Evolutionary conservation across 495 filamentous ascomycete genomes (phyloP).

Genomic region (Aspergillus incahuasiensis): DNA sequence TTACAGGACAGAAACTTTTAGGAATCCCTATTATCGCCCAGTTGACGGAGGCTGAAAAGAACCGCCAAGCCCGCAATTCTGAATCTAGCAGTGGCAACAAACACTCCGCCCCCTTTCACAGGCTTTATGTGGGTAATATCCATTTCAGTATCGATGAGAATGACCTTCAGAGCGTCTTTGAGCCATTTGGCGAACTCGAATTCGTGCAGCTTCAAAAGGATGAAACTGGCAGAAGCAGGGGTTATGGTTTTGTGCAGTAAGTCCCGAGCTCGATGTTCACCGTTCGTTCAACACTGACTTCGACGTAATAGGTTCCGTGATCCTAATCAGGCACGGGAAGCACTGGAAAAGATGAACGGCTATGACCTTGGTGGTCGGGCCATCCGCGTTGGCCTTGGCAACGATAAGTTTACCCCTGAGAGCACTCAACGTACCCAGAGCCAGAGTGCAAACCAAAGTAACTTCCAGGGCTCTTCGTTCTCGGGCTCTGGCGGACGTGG

Average conservation of each 20-base stretch:
- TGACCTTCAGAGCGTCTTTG: conserved; percentile 94
- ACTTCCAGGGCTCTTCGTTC: conserved; percentile 91
- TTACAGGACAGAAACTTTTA: conserved; percentile 97
- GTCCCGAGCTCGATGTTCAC: conserved; percentile 31
- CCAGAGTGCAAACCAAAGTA: conserved; percentile 63
- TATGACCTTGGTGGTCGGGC: conserved; percentile 97
- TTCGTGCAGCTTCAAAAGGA: conserved; percentile 97
- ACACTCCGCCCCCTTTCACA: conserved; percentile 88
- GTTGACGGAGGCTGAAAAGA: conserved; percentile 98
- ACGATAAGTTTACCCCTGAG: conserved; percentile 99
- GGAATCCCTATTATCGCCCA: conserved; percentile 98
- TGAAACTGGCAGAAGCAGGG: conserved; percentile 82
- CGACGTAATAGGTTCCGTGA: conserved; percentile 70
- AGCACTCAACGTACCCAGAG: conserved; percentile 88
- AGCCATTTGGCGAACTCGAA: conserved; percentile 96
- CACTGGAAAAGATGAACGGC: conserved; percentile 98
- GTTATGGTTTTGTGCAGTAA: conserved; percentile 99
- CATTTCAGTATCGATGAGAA: conserved; percentile 99
- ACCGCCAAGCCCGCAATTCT: conserved; percentile 86
- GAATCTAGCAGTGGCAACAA: conserved; percentile 61
- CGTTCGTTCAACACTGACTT: conserved; percentile 10
- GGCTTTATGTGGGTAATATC: conserved; percentile 98
- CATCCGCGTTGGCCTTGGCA: conserved; percentile 98
- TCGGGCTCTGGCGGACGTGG: conserved; percentile 88
- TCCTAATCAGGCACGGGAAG: conserved; percentile 84